These are phyloP conservation scores for Aureobasidium sp. DNA, from an alignment of 2,329 filamentous ascomycete genomes.

Conservation along the genomic window DNA sequence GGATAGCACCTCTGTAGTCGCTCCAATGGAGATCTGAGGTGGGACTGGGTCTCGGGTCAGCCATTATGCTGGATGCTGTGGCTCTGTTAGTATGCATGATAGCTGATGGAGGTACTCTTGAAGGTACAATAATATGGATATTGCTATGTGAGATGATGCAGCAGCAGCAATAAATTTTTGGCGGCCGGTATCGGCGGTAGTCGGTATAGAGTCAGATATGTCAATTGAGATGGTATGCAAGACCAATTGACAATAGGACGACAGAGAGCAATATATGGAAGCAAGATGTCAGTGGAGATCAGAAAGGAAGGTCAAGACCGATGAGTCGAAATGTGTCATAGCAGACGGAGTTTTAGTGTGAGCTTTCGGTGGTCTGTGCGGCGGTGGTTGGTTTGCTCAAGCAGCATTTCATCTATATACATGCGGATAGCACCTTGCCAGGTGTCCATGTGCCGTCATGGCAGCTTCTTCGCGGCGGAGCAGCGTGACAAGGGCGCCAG, in stretches of 20 bases:
- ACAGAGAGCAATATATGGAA: neutral
- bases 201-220: neutral
- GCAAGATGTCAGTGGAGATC: neutral
- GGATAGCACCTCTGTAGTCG: slow-evolving; percentile 59
- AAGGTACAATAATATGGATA: neutral
- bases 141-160: neutral
- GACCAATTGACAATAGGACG: neutral
- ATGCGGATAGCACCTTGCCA: too few species aligned
- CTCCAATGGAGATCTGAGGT: slow-evolving; percentile 62
- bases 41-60: slow-evolving; percentile 50
- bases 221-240: neutral
- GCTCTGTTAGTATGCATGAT: neutral
- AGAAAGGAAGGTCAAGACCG: slow-evolving; percentile 4
- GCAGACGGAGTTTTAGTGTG: neutral
- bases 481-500: neutral
- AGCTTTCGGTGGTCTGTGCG: neutral
- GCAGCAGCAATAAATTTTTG: neutral
- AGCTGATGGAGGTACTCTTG: neutral
- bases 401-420: neutral
- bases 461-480: neutral
- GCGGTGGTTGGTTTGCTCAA: neutral
- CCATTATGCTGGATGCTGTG: slow-evolving; percentile 20
- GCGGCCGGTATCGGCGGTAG: slow-evolving; percentile 11
- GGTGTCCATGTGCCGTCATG: neutral
- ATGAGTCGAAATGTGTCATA: slow-evolving; percentile 13